Evolutionary conservation across 2,329 filamentous ascomycete species (phyloP), one percentile per base, ranked within the genome.

Genomic region (Reticulascus tulasneorum): DNA sequence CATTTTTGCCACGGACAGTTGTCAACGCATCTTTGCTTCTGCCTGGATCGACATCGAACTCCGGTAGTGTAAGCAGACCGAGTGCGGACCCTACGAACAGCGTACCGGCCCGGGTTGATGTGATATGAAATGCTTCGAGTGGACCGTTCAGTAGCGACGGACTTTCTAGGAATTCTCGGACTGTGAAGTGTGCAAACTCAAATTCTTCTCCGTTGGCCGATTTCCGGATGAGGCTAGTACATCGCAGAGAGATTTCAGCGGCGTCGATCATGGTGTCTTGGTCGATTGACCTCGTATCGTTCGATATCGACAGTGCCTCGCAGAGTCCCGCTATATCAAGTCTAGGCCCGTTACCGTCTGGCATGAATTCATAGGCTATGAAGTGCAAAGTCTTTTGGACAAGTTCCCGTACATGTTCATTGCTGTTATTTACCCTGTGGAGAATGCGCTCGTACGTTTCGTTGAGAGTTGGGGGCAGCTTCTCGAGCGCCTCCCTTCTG

Each of bases 341-440:
- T n/a, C n/a, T n/a, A 0, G 33, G 38, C 0, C 7, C 2, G 5
- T 23, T 3, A 4, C 23, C 13, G 0, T 9, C 22, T 18, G 23
- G 11, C 21, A 16, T 13, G 7, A 6, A 13, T 4, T 5, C 20
- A n/a, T n/a, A n/a, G n/a, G n/a, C 28, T 3, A 40, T 37, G 20
- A 17, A 29, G 2, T 25, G n/a, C 0, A 40, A 29, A 2, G 28
- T 21, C 2, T 36, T 7, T 10, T 33, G 23, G 8, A 31, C 13
- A 0, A 37, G 23, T 0, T 22, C 22, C 7, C 4, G 1, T 0
- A 33, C 7, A 1, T n/a, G 1, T 4, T 12, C 0, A 1, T 21
- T 28, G 11, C 7, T 17, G 29, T 15, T 10, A 7, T 9, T 19
- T 8, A 40, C 28, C 3, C 37, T 15, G 1, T 10, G 2, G 2